A percentile compares a stretch with the other conserved stretches of the same genome.
phyloP scores from a whole-genome alignment of 108 stramenopile species.

The Parmales sp. region DNA sequence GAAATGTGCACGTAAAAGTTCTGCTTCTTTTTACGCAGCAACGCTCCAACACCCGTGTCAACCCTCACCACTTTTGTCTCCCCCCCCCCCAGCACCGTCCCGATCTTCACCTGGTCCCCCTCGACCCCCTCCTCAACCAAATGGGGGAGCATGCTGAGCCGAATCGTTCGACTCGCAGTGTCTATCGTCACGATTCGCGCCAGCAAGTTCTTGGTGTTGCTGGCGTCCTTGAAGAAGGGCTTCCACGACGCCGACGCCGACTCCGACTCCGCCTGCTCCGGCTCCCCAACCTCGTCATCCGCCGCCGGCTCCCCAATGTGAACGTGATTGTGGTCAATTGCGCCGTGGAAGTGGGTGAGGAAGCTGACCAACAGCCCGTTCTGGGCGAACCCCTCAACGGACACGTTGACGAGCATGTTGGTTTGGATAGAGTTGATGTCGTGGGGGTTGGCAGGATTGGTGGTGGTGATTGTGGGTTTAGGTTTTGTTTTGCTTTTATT shows the following conservation, averaged over 20 bases:
- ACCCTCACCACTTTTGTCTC: slow-evolving; percentile 60
- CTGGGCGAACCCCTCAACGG: slow-evolving; percentile 54
- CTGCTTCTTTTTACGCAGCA: slow-evolving; percentile 43
- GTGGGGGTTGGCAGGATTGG: slow-evolving; percentile 14
- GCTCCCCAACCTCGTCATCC: slow-evolving; percentile 5
- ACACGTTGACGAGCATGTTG: slow-evolving; percentile 50
- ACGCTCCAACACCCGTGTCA: slow-evolving; percentile 71
- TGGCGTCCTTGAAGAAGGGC: slow-evolving; percentile 28
- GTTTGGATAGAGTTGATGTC: slow-evolving; percentile 43
- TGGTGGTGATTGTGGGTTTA: not conserved
- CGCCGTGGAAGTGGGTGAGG: slow-evolving; percentile 54
- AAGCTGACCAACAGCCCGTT: slow-evolving; percentile 72
- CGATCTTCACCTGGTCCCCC: slow-evolving; percentile 28
- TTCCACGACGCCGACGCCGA: slow-evolving; percentile 32
- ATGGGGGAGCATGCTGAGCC: slow-evolving; percentile 59
- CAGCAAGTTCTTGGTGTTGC: slow-evolving; percentile 38
- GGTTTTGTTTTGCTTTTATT: not conserved
- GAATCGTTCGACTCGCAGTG: slow-evolving; percentile 54
- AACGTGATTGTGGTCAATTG: slow-evolving; percentile 59
- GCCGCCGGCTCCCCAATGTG: slow-evolving; percentile 21
- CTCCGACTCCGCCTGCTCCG: not conserved
- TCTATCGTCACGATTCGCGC: slow-evolving; percentile 75
- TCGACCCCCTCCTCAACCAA: slow-evolving; percentile 8
- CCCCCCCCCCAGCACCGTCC: slow-evolving; percentile 44
- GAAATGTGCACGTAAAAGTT: slow-evolving; percentile 75